Percentiles rank a stretch among this genome's conserved stretches.
phyloP scores from a whole-genome alignment of 306 rosid species.

The Malus fusca region DNA sequence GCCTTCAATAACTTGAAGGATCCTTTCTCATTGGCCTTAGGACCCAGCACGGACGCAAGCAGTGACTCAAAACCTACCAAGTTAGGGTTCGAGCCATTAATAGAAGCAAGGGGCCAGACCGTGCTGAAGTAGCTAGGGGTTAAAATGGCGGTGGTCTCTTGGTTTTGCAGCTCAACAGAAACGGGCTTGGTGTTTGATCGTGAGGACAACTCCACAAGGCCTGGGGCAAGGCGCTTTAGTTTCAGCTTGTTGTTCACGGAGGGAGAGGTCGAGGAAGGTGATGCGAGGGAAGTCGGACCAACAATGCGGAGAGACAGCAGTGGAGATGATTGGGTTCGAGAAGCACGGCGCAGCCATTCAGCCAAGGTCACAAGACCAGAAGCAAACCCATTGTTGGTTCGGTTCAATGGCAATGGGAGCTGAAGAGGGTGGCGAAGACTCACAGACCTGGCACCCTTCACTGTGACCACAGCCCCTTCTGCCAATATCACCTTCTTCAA shows the following conservation, averaged over 20 bases:
- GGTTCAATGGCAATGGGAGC: conserved; percentile 71
- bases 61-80: conserved; percentile 70
- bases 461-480: conserved; percentile 93
- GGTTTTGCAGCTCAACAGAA: conserved; percentile 30
- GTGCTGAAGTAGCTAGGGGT: conserved; percentile 56
- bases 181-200: conserved; percentile 29
- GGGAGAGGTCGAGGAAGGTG: conserved; percentile 51
- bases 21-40: conserved; percentile 57
- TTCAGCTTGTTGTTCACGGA: conserved; percentile 57
- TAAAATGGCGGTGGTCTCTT: conserved; percentile 47
- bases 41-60: conserved; percentile 66
- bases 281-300: conserved; percentile 75
- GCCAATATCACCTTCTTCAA: conserved; percentile 87
- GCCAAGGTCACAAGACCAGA: conserved; percentile 72
- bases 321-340: conserved; percentile 41
- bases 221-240: conserved; percentile 94
- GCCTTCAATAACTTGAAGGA: conserved; percentile 86
- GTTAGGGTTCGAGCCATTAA: conserved; percentile 71
- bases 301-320: conserved; percentile 76
- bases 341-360: conserved; percentile 59
- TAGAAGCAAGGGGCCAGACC: conserved; percentile 78
- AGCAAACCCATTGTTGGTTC: conserved; percentile 52
- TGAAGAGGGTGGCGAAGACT: conserved; percentile 83
- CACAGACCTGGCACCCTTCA: conserved; percentile 89
- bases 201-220: conserved; percentile 82